Percentiles rank a stretch among this genome's conserved stretches.
These are phyloP conservation scores for Nelumbo lutea DNA, from an alignment of 164 flowering plant genomes.

Conservation along the genomic window DNA sequence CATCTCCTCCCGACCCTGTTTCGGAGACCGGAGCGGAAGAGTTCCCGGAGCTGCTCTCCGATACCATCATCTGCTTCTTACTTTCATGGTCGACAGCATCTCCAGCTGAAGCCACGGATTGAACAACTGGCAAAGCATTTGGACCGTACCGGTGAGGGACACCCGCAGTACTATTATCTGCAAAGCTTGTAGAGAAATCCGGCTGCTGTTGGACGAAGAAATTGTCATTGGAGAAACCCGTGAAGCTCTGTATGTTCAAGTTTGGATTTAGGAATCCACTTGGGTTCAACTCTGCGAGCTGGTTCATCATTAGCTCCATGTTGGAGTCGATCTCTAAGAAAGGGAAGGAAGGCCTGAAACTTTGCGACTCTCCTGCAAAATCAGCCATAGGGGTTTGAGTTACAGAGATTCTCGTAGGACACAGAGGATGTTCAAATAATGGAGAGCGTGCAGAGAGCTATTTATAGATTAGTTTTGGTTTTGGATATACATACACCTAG, in stretches of 20 bases:
- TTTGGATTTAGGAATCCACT: conserved; percentile 16
- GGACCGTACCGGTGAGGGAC: conserved; percentile 5
- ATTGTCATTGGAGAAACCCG: conserved; percentile 22
- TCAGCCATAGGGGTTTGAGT: conserved; percentile 23
- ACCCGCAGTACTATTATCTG: conserved; percentile 4
- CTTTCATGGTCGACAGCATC: conserved; percentile 13
- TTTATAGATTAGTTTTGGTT: not conserved
- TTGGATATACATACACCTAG: not conserved
- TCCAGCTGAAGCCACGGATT: conserved; percentile 10
- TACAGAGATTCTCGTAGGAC: conserved; percentile 7
- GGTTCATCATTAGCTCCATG: conserved; percentile 26
- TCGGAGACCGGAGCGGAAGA: conserved; percentile 17
- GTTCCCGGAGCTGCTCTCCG: conserved; percentile 29
- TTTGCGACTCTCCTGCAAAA: conserved; percentile 22
- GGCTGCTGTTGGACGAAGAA: conserved; percentile 24
- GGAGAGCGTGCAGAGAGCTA: conserved; percentile 2
- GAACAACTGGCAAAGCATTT: conserved; percentile 15
- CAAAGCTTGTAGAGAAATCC: conserved; percentile 8
- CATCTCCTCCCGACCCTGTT: conserved; percentile 9
- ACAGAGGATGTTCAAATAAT: conserved; percentile 9
- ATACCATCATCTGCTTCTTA: conserved; percentile 17
- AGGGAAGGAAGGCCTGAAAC: conserved; percentile 23
- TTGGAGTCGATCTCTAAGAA: conserved; percentile 29
- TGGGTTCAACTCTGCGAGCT: conserved; percentile 14
- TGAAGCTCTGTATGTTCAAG: conserved; percentile 14